These are phyloP conservation scores for Macrolepiota albuminosa DNA, from an alignment of 768 basidiomycete genomes.

Conservation along the genomic window DNA sequence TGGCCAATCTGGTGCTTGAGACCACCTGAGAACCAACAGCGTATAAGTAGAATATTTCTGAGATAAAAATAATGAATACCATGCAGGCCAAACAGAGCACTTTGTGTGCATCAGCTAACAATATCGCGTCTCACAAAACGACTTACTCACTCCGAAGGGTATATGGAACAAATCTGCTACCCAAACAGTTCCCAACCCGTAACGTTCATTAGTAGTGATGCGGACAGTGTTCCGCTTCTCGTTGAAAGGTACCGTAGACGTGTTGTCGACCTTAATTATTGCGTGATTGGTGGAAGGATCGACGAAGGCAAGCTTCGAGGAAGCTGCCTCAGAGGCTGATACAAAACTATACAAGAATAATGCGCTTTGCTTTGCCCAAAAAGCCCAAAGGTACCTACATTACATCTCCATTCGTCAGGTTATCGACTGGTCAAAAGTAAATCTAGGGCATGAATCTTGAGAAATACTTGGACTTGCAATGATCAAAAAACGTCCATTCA, in stretches of 20 bases:
- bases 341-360: slow-evolving; percentile 36
- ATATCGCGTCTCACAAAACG: background rate
- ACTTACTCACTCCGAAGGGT: slow-evolving; percentile 56
- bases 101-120: background rate
- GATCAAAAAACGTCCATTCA: slow-evolving; percentile 59
- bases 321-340: slow-evolving; percentile 39
- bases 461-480: slow-evolving; percentile 34
- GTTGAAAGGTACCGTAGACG: slow-evolving; percentile 42
- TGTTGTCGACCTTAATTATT: slow-evolving; percentile 75
- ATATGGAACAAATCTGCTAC: slow-evolving; percentile 61
- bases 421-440: slow-evolving; percentile 43
- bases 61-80: slow-evolving; percentile 26
- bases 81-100: slow-evolving; percentile 74
- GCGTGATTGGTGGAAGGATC: slow-evolving; percentile 63
- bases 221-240: slow-evolving; percentile 66
- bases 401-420: slow-evolving; percentile 64
- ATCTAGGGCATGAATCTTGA: background rate
- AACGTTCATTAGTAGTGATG: slow-evolving; percentile 54
- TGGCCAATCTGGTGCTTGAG: slow-evolving; percentile 57
- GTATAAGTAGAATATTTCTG: background rate
- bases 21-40: slow-evolving; percentile 29
- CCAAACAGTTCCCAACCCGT: slow-evolving; percentile 58
- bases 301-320: slow-evolving; percentile 54
- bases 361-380: background rate
- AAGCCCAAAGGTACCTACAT: slow-evolving; percentile 28